These are phyloP conservation scores for Cubamyces sp. DNA, from an alignment of 768 basidiomycete species.

Conservation along the genomic window DNA sequence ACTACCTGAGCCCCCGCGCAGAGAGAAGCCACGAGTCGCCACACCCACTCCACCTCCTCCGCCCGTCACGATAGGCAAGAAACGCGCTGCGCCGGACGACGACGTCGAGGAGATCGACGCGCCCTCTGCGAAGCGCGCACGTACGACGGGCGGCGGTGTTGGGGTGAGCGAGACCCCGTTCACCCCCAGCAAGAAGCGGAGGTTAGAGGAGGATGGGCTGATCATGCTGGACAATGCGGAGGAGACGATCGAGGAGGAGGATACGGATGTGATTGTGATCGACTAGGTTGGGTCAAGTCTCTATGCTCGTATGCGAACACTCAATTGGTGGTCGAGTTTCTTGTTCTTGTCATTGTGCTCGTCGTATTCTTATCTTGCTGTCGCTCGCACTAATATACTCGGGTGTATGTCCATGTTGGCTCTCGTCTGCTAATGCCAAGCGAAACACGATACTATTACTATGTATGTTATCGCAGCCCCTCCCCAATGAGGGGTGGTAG, in stretches of 20 bases:
- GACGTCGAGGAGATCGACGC: slow-evolving; percentile 45
- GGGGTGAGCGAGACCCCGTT: slow-evolving; percentile 31
- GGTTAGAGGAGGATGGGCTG: slow-evolving; percentile 76
- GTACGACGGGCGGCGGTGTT: slow-evolving; percentile 23
- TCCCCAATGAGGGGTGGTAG: too few species aligned
- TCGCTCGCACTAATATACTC: slow-evolving; percentile 1
- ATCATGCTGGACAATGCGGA: slow-evolving; percentile 63
- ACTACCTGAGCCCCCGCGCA: slow-evolving; percentile 58
- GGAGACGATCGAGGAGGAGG: slow-evolving; percentile 54
- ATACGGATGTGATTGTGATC: slow-evolving; percentile 58
- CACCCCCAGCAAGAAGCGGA: slow-evolving; percentile 67
- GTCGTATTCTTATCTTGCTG: slow-evolving; percentile 25
- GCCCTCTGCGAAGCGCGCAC: slow-evolving; percentile 60
- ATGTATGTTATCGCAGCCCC: too few species aligned
- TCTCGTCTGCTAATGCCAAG: too few species aligned
- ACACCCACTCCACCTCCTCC: slow-evolving; percentile 49
- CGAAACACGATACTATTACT: too few species aligned
- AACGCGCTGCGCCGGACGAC: slow-evolving; percentile 61
- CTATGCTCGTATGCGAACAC: background rate
- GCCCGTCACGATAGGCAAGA: slow-evolving; percentile 40
- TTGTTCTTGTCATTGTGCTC: background rate
- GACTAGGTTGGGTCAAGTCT: slow-evolving; percentile 39
- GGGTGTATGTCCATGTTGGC: too few species aligned
- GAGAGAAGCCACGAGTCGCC: slow-evolving; percentile 38
- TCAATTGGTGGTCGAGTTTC: background rate